Conservation (phyloP, 345 rosid genomes). For the Eucalyptus tenuipes region DNA sequence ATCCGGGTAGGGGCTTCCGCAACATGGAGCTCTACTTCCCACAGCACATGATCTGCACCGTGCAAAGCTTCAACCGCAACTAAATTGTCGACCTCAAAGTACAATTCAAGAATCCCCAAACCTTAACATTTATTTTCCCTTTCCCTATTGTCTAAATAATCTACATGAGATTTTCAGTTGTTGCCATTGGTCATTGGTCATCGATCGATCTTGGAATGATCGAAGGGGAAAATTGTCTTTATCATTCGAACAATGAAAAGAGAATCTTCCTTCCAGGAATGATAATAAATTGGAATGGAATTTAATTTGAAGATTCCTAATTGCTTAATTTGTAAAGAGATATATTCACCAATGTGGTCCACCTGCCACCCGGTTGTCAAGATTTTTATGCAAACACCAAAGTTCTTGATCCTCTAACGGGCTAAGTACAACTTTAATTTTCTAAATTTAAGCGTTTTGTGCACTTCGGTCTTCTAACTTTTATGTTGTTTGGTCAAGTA, state of each 20-base stretch:
- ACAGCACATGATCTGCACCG: too few relatives aligned
- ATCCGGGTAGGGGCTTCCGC: too few relatives aligned
- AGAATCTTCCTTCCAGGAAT: neutral
- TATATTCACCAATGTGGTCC: neutral
- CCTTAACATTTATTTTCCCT: neutral
- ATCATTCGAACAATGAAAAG: neutral
- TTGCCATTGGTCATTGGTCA: neutral
- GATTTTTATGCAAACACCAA: neutral
- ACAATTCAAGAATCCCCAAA: too few relatives aligned
- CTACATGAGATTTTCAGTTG: neutral
- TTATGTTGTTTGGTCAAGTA: neutral
- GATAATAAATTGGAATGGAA: neutral
- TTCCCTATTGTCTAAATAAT: neutral
- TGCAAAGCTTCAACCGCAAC: too few relatives aligned
- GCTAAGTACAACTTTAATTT: neutral
- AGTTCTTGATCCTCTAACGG: neutral
- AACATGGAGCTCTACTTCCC: too few relatives aligned
- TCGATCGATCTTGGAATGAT: too few relatives aligned
- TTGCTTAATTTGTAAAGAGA: neutral
- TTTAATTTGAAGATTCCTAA: neutral
- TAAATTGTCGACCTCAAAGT: too few relatives aligned
- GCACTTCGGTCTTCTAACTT: neutral
- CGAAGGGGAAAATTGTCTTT: neutral
- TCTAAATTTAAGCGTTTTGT: neutral
- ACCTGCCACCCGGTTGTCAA: neutral